Evolutionary conservation across 106 monocot species (phyloP).

Genomic region (Allium sativum): DNA sequence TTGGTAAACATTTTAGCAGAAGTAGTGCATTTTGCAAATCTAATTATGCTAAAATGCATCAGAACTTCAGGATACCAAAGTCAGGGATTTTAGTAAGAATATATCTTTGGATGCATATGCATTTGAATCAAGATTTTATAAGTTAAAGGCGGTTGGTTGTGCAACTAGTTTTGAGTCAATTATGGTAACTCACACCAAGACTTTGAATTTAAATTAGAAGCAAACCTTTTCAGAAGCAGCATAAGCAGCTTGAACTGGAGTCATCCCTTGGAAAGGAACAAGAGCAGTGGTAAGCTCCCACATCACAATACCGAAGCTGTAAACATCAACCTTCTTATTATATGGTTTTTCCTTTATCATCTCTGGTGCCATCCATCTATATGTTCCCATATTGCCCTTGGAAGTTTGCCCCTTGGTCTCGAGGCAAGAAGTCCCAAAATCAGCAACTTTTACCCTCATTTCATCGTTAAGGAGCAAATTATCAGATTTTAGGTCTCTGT

Average conservation of each 20-base stretch:
- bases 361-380: conserved; percentile 93
- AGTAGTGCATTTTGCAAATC: too few species aligned
- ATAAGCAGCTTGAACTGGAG: conserved; percentile 81
- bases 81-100: too few species aligned
- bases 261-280: conserved; percentile 84
- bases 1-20: too few species aligned
- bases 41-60: too few species aligned
- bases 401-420: conserved; percentile 34
- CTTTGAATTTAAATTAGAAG: too few species aligned
- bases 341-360: conserved; percentile 80
- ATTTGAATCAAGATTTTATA: too few species aligned
- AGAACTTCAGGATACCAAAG: too few species aligned
- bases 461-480: conserved; percentile 75
- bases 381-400: conserved; percentile 78
- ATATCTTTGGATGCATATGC: too few species aligned
- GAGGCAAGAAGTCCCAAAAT: conserved; percentile 80
- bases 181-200: too few species aligned
- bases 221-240: conserved; percentile 77
- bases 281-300: conserved; percentile 84
- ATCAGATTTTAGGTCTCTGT: conserved; percentile 79
- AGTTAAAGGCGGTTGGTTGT: too few species aligned
- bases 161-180: too few species aligned
- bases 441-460: conserved; percentile 71
- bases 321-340: conserved; percentile 75
- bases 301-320: conserved; percentile 79